Evolutionary conservation across 371 early-diverging fungal genomes (phyloP).

Genomic region (Mortierella sp.): DNA sequence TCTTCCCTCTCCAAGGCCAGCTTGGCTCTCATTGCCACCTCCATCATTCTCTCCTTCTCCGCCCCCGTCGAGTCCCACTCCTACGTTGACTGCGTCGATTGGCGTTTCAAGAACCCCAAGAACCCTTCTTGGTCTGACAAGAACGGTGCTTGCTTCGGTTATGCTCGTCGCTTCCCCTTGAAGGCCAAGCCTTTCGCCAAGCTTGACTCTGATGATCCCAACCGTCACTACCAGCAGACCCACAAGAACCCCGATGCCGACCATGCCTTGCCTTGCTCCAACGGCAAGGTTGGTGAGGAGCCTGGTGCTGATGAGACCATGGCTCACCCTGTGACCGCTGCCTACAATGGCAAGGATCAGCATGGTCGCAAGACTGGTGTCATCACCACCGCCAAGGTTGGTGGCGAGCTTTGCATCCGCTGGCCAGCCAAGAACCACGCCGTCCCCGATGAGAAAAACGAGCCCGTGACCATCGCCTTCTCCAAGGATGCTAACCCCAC

Average conservation of each 20-base stretch:
- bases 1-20: conserved; percentile 43
- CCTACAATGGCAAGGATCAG: conserved; percentile 37
- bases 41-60: conserved; percentile 27
- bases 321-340: conserved; percentile 23
- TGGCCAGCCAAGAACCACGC: conserved; percentile 60
- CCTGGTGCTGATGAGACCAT: conserved; percentile 47
- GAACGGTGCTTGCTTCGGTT: conserved; percentile 46
- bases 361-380: conserved; percentile 33
- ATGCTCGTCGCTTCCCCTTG: conserved; percentile 51
- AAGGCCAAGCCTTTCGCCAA: conserved; percentile 49
- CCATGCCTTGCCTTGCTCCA: conserved; percentile 37
- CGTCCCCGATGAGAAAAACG: conserved; percentile 28
- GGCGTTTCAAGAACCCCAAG: conserved; percentile 49
- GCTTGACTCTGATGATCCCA: conserved; percentile 48
- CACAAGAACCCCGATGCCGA: conserved; percentile 30
- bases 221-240: conserved; percentile 56
- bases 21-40: conserved; percentile 36
- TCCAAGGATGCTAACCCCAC: conserved; percentile 21
- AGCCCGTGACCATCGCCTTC: conserved; percentile 41
- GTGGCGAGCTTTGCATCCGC: conserved; percentile 46
- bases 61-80: conserved; percentile 42
- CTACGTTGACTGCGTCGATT: conserved; percentile 49
- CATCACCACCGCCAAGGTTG: conserved; percentile 26
- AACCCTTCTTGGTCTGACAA: conserved; percentile 39
- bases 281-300: conserved; percentile 41